Conservation (phyloP, 2,329 filamentous ascomycete species). For the Ophiostoma piceae region DNA sequence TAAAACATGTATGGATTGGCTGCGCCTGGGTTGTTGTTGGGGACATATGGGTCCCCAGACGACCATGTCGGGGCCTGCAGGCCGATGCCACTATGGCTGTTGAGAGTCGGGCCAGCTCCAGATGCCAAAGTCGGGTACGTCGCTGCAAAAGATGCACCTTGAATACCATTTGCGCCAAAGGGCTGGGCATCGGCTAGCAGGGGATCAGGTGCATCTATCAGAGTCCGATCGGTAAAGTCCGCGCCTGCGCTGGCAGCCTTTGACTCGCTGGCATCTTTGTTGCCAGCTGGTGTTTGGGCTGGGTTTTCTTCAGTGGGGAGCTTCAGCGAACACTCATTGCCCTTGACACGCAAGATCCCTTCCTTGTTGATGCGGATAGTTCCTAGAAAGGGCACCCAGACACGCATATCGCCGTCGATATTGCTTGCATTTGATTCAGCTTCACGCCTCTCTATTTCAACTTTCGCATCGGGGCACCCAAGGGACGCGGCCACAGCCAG, state of each 20-base stretch:
- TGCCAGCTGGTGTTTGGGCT: neutral
- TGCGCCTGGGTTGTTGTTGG: slow-evolving; percentile 4
- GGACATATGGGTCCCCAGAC: neutral
- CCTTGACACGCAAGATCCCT: slow-evolving; percentile 20
- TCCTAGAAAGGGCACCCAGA: slow-evolving; percentile 43
- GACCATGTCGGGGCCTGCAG: neutral
- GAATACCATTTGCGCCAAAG: neutral
- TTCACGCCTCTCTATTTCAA: neutral
- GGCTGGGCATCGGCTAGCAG: neutral
- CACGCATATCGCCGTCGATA: slow-evolving; percentile 26
- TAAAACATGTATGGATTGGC: slow-evolving; percentile 16
- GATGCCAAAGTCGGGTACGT: neutral
- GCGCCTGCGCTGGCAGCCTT: neutral
- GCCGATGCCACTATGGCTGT: neutral
- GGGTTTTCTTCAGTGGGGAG: neutral
- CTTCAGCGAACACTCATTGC: slow-evolving; percentile 12
- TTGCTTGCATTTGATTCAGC: neutral
- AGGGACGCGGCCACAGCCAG: slow-evolving; percentile 4
- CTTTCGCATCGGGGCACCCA: slow-evolving; percentile 12
- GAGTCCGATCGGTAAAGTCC: neutral
- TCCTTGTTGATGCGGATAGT: slow-evolving; percentile 34
- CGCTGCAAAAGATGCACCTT: neutral
- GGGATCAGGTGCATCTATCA: neutral
- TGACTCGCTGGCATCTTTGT: neutral
- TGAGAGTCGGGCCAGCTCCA: neutral